Base-by-base conservation (phyloP, 2,329 filamentous ascomycete genomes). In the Neofusicoccum laricinum region DNA sequence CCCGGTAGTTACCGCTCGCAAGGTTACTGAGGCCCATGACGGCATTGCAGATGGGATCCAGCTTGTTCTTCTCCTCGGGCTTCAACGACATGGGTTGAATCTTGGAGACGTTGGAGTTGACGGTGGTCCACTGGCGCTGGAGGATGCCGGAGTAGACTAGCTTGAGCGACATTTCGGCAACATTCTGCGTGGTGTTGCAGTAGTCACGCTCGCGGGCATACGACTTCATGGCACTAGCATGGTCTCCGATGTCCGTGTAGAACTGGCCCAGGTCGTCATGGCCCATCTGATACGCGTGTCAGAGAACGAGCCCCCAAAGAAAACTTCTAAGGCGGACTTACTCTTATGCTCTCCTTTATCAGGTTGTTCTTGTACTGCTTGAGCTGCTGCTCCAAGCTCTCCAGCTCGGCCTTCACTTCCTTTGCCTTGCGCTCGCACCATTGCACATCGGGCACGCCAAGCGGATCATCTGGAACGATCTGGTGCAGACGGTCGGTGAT, bases 361-460 rank as follows among this genome's bases (percentile, higher is more conserved):
- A 98, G 80, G 71, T 98, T 99, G 74, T 97, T 97, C 79, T 95
- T 97, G 78, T 98, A 98, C 1, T 89, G 90, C 76, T 93, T 93
- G 19, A 99, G 82, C 76, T 98, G 92, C 15, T 85, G 81, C 73
- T 97, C 92, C 63, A 98, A 82, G n/a, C 90, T 86, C 63, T 87
- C 82, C 0, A 89, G 89, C 76, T 96, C 90, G 1, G 81, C 79
- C 69, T 86, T 86, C 70, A 93, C 91, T 59, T 84, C 80, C 67
- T 86, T 86, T 21, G 88, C 86, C 41, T 85, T 89, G 65, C 80
- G 82, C 7, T 89, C 84, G n/a, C 90, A 84, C 94, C 94, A 98
- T n/a, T 80, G 80, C 21, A 83, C 79, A 71, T 98, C 93, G 63
- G 82, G 81, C 1, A 77, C 73, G 2, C 90, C 88, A 67, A 93